Evolutionary conservation across 768 basidiomycete genomes (phyloP), one percentile per base, ranked within the genome.

Genomic region (Naganishia friedmannii): DNA sequence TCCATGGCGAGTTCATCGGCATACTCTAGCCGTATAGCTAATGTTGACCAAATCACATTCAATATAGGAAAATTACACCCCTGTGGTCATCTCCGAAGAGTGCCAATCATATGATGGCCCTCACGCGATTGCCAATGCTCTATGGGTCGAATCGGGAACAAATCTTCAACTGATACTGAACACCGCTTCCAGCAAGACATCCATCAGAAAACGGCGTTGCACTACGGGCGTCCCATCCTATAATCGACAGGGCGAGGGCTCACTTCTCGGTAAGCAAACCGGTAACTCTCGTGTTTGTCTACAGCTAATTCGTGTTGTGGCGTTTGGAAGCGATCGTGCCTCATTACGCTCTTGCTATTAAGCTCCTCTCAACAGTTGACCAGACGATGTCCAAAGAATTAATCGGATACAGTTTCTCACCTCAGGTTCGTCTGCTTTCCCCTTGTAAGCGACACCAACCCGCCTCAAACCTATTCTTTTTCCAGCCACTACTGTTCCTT

Each of bases 401-500:
- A 23, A 9, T 34, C 12, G 28, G 23, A 32, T 48, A 39, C 7
- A 3, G 9, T 2, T 21, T 51, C 65, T 65, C 28, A 19, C 23
- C 19, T 15, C 3, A 26, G 17, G 53, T 45, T 29, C 15, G 29
- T 51, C 3, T 51, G 7, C n/a, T 42, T 37, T 12, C 34, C 4
- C 34, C 8, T 31, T 45, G 28, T 32, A 15, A 15, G 53, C 67
- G 51, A 48, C n/a, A 10, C 17, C 28, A 5, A 34, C 26, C 45
- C 67, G 12, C 23, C 29, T 32, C 55, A 67, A 54, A 17, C 2
- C 34, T 68, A n/a, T n/a, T 31, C 32, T 55, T 19, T 19, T 54
- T 56, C 23, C 73, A 95, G 93, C 93, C 93, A 0, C 90, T 95
- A 75, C 84, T 98, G 21, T 99, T 98, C 83, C 83, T 99, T 34